Percentiles rank a stretch among this genome's conserved stretches.
These are phyloP conservation scores for Gyromitra esculenta DNA, from an alignment of 2,329 filamentous ascomycete species.

Conservation along the genomic window DNA sequence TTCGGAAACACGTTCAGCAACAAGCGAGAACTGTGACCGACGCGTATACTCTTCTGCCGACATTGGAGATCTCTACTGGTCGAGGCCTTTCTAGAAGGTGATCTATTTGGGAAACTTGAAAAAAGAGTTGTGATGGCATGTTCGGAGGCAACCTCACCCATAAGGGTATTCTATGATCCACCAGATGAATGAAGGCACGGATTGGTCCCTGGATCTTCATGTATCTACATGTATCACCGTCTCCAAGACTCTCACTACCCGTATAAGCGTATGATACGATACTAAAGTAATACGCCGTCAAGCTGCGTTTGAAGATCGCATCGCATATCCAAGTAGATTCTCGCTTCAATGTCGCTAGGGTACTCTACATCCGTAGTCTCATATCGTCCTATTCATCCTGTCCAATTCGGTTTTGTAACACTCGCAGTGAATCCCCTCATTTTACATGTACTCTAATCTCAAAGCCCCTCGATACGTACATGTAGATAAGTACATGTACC, in stretches of 20 bases:
- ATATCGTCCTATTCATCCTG: neutral
- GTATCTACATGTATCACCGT: neutral
- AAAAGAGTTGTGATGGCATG: neutral
- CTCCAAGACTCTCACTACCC: neutral
- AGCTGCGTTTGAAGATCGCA: slow-evolving; percentile 9
- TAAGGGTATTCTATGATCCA: no score
- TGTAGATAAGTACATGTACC: neutral
- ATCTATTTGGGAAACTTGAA: slow-evolving; percentile 12
- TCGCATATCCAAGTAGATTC: neutral
- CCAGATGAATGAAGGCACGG: neutral
- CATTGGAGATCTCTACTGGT: neutral
- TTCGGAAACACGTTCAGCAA: neutral
- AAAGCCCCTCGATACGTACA: neutral
- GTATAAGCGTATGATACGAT: neutral
- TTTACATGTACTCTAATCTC: neutral
- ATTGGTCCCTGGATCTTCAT: neutral
- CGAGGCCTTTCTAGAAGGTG: slow-evolving; percentile 10
- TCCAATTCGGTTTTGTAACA: neutral
- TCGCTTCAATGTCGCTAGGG: neutral
- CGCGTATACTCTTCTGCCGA: neutral
- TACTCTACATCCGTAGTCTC: no score
- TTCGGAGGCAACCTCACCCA: neutral
- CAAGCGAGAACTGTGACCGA: slow-evolving; percentile 27
- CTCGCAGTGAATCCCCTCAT: neutral
- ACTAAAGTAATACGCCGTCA: neutral